phyloP scores from a whole-genome alignment of 1,284 basidiomycete genomes.

The Leccinum variabile region DNA sequence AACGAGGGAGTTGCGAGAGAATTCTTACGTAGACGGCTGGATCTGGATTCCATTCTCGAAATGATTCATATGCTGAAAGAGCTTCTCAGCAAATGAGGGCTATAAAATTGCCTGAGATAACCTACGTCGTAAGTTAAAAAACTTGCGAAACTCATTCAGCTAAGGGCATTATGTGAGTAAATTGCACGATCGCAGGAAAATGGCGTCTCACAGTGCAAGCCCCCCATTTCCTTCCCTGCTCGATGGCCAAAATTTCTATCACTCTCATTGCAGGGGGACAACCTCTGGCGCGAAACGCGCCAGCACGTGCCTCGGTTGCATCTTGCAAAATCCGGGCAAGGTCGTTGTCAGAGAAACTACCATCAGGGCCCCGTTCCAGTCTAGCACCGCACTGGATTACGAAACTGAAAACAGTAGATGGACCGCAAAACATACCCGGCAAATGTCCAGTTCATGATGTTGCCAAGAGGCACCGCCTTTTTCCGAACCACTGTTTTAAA shows the following conservation, averaged over 20 bases:
- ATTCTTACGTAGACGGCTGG: slow-evolving; percentile 55
- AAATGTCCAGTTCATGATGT: slow-evolving; percentile 53
- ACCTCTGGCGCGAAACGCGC: slow-evolving; percentile 75
- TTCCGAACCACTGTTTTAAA: slow-evolving; percentile 43
- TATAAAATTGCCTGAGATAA: not conserved
- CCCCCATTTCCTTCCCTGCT: slow-evolving; percentile 71
- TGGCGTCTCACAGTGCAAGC: slow-evolving; percentile 58
- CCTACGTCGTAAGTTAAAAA: slow-evolving; percentile 51
- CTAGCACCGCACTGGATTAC: slow-evolving; percentile 32
- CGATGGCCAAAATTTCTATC: slow-evolving; percentile 73
- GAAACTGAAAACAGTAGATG: not conserved
- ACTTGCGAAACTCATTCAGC: slow-evolving; percentile 67
- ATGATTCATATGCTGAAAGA: slow-evolving; percentile 52
- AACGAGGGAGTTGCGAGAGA: not conserved
- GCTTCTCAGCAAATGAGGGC: not conserved
- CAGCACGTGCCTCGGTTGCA: slow-evolving; percentile 65
- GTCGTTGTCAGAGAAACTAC: slow-evolving; percentile 68
- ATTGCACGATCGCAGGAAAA: not conserved
- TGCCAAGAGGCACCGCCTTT: slow-evolving; percentile 37
- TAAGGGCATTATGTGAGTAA: slow-evolving; percentile 40
- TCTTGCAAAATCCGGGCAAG: slow-evolving; percentile 66
- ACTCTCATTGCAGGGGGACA: slow-evolving; percentile 67
- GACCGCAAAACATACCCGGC: slow-evolving; percentile 40
- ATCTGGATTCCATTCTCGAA: slow-evolving; percentile 80
- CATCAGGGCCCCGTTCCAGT: slow-evolving; percentile 51